Base-by-base conservation (phyloP, 1,284 basidiomycete genomes). In the Schizophyllum amplum region DNA sequence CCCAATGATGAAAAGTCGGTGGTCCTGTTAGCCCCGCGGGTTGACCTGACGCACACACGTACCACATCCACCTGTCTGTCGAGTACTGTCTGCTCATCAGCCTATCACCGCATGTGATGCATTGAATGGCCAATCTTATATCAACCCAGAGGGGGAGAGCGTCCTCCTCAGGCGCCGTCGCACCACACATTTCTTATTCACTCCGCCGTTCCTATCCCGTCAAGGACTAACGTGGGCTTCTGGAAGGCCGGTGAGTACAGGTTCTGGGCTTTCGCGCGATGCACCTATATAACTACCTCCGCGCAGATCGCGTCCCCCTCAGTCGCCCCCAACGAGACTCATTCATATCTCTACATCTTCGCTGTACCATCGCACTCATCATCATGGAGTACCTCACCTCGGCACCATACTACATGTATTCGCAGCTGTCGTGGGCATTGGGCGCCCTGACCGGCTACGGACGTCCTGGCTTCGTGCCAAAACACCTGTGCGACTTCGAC, bases 401-500 rank as follows among this genome's bases (percentile, higher is more conserved):
- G 11, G 11, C 17, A 9, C 33, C 33, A 17, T 42, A 42, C 33
- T 17, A 42, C 7, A 17, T 42, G 13, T 42, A 17, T 17, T 42
- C 33, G 33, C 33, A 42, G 33, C 33, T 42, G 17, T 42, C 13
- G 33, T 9, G 13, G 13, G 17, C 33, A 3, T 13, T 42, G 33
- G 17, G 33, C 33, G 33, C 33, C 33, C 33, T 42, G 33, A 42
- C 33, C 33, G 33, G 33, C 7, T 42, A 42, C 33, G 33, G 33
- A 2, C 33, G 17, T 9, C 33, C 33, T 9, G 11, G 33, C 7
- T 42, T 42, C 33, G 33, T 17, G 13, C 33, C 33, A 17, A 9
- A 17, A 17, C 13, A 42, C 17, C 33, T 42, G 13, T 17, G 13
- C 3, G 75, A 81, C 78, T 91, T 81, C 59, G 92, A 94, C 63